These are phyloP conservation scores for Penicillium glabrum DNA, from an alignment of 2,329 filamentous ascomycete genomes.

Conservation along the genomic window DNA sequence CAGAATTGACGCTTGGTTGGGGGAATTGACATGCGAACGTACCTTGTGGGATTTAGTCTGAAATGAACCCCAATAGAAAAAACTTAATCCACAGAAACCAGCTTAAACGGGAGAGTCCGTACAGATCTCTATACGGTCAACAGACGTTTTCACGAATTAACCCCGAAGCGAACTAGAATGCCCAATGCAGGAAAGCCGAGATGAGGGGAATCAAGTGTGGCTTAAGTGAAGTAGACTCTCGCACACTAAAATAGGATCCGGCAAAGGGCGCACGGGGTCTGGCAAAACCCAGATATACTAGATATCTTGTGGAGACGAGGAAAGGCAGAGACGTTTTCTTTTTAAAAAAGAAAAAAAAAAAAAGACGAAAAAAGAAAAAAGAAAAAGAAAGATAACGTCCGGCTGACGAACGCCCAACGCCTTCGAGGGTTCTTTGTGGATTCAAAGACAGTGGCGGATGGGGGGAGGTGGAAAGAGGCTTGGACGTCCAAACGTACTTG, in stretches of 20 bases:
- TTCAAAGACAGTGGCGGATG: not conserved
- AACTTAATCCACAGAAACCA: not conserved
- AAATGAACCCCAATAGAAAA: not conserved
- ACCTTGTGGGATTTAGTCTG: not conserved
- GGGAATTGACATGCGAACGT: not conserved
- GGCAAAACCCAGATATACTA: not conserved
- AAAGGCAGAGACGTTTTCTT: not conserved
- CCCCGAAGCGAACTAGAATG: not conserved
- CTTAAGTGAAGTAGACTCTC: not conserved
- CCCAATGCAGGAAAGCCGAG: constrained; percentile 3
- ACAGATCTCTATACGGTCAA: not conserved
- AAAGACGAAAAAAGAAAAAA: not conserved
- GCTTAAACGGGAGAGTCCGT: not conserved
- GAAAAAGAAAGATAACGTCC: not conserved
- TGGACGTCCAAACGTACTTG: not conserved
- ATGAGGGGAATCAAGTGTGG: constrained; percentile 1
- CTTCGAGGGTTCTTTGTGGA: not conserved
- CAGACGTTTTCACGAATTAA: not conserved
- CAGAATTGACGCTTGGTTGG: not conserved
- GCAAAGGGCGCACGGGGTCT: constrained; percentile 1
- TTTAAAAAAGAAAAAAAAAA: not conserved
- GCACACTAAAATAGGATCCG: constrained; percentile 3
- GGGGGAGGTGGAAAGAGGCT: not conserved
- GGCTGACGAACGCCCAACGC: not conserved
- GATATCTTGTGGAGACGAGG: not conserved